Conservation (phyloP, 1,284 basidiomycete species). For the Marasmius oreades region DNA sequence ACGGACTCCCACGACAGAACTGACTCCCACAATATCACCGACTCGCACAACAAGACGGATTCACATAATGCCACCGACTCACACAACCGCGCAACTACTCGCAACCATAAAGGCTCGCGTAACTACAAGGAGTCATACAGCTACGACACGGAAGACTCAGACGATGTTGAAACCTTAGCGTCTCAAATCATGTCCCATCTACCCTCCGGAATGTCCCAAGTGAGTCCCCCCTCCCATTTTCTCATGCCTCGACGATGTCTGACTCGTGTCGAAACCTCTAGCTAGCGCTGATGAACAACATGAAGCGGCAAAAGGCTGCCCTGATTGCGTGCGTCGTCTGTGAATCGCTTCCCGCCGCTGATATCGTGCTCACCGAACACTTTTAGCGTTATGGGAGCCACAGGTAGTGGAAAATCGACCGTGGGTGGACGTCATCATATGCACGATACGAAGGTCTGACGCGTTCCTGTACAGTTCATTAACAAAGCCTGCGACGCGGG, state of each 20-base stretch:
- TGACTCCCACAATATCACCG: too few relatives aligned
- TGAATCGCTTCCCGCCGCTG: not conserved
- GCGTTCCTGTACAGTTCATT: constrained; percentile 27
- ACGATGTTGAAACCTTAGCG: not conserved
- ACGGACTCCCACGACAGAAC: too few relatives aligned
- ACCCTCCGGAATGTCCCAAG: not conserved
- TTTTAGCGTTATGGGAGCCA: constrained; percentile 42
- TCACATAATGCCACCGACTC: too few relatives aligned
- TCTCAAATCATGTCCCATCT: not conserved
- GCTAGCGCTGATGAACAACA: not conserved
- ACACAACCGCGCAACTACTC: too few relatives aligned
- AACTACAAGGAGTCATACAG: too few relatives aligned
- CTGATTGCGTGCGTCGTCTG: not conserved
- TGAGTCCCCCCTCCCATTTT: not conserved
- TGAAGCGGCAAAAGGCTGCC: not conserved
- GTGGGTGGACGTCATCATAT: constrained; percentile 22
- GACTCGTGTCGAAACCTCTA: not conserved
- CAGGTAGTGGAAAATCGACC: constrained; percentile 42
- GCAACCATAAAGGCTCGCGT: too few relatives aligned
- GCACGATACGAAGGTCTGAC: not conserved
- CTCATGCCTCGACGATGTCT: not conserved
- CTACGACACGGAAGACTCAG: not conserved
- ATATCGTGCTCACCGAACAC: not conserved
- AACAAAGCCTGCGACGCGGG: constrained; percentile 30
- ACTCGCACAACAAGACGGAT: too few relatives aligned